phyloP scores from a whole-genome alignment of 495 filamentous ascomycete genomes.

The Xanthoparmelia taractica region DNA sequence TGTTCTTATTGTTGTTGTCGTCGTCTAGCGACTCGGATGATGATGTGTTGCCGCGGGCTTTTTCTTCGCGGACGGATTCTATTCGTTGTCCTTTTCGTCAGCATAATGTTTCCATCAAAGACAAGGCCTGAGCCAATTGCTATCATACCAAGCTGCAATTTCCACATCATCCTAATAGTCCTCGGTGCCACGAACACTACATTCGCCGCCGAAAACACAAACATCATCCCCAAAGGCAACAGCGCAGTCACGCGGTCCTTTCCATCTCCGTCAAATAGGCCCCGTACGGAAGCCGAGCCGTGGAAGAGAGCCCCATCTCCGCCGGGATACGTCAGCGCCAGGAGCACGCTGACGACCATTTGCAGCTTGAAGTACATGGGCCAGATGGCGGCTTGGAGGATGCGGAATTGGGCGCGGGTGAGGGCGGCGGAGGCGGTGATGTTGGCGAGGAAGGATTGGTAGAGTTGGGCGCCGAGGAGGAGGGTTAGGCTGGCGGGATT shows the following conservation, averaged over 20 bases:
- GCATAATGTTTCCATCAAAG: not conserved
- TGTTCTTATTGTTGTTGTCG: not conserved
- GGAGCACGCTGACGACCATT: slow-evolving; percentile 1
- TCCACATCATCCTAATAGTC: not conserved
- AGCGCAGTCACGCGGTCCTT: not conserved
- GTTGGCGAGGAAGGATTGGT: slow-evolving; percentile 10
- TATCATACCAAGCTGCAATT: not conserved
- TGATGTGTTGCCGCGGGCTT: not conserved
- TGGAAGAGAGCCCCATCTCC: not conserved
- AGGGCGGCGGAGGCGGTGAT: slow-evolving; percentile 1
- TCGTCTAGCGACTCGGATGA: not conserved
- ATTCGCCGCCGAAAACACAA: not conserved
- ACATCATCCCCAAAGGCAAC: not conserved
- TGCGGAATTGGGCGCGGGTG: slow-evolving; percentile 1
- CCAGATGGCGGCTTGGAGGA: slow-evolving; percentile 2
- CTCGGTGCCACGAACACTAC: not conserved
- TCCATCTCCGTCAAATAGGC: not conserved
- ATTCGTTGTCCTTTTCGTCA: not conserved
- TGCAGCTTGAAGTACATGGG: slow-evolving; percentile 7
- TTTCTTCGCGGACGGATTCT: not conserved
- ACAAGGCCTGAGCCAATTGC: too few relatives aligned
- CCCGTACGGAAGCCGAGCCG: not conserved
- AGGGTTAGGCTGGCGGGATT: slow-evolving; percentile 32
- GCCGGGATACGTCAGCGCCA: slow-evolving; percentile 1
- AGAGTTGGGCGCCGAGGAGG: slow-evolving; percentile 6